phyloP scores from a whole-genome alignment of 352 stramenopile genomes.

The Globisporangium polare region DNA sequence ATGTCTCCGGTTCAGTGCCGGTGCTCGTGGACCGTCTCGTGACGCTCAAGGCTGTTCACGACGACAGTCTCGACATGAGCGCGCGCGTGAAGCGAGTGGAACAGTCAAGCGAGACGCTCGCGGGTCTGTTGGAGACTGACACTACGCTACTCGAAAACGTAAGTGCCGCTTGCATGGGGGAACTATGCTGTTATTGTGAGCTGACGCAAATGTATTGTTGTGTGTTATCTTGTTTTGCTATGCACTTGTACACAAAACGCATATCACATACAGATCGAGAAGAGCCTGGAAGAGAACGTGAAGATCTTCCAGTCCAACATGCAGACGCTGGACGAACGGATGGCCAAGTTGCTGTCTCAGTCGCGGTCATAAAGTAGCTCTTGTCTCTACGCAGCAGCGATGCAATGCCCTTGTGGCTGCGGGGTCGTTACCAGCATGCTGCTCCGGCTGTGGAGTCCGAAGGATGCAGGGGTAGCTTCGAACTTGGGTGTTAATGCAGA shows the following conservation, averaged over 20 bases:
- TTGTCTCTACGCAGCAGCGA: slow-evolving; percentile 19
- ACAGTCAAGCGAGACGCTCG: slow-evolving; percentile 44
- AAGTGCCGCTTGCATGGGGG: slow-evolving; percentile 17
- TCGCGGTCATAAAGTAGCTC: slow-evolving; percentile 15
- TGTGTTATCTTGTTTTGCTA: background rate
- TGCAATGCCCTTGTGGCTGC: slow-evolving; percentile 12
- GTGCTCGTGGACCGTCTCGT: slow-evolving; percentile 68
- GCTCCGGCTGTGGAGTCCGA: slow-evolving; percentile 29
- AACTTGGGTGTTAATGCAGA: slow-evolving; percentile 34
- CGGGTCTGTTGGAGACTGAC: slow-evolving; percentile 62
- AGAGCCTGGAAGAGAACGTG: slow-evolving; percentile 68
- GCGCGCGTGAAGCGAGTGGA: slow-evolving; percentile 60
- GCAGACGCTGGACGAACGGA: slow-evolving; percentile 66
- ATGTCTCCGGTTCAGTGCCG: slow-evolving; percentile 55
- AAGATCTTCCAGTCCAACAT: slow-evolving; percentile 78
- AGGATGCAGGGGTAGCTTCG: slow-evolving; percentile 25
- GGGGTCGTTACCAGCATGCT: slow-evolving; percentile 25
- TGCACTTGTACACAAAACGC: background rate
- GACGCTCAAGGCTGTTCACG: slow-evolving; percentile 67
- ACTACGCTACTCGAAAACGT: slow-evolving; percentile 64
- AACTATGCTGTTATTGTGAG: background rate
- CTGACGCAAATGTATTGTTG: background rate
- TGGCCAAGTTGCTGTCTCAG: slow-evolving; percentile 40
- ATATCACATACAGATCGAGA: slow-evolving; percentile 48
- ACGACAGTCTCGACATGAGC: slow-evolving; percentile 50